Base-by-base conservation (phyloP, 129 eudicot species). In the Lactuca sativa region DNA sequence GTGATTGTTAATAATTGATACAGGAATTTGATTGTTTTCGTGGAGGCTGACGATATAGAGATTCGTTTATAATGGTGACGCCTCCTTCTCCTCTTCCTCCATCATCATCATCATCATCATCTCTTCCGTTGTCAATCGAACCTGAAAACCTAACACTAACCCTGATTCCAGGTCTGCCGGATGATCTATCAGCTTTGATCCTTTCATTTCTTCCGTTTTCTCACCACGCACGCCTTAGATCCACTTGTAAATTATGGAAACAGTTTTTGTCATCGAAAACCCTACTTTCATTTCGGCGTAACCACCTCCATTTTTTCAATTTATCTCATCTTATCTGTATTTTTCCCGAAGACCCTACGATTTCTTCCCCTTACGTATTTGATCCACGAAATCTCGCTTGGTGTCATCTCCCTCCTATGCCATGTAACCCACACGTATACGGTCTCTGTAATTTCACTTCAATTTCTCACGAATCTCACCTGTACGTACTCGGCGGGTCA, bases 341-440 rank as follows among this genome's bases (percentile, higher is more conserved):
- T 3, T 93, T 93, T 67, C 92, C 95, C 4, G 84, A 86, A 21
- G 97, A 93, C 56, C 98, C 98, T 2, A 82, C 87, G 5, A 67
- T 93, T 53, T 54, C 87, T 2, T 78, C 97, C 0, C 95, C 95
- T 18, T 82, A 55, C 55, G 48, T 93, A 13, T 93, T 86, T 44
- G 98, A 93, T 82, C 97, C 92, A 0, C 56, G 51, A 21, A 82
- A 70, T 59, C 76, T 87, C 25, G 86, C 86, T 11, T 93, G 98
- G 98, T 78, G 80, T 70, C 76, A 70, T 12, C 85, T 90, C 18
- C 97, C 95, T 6, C 88, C 88, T 40, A 83, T 83, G 95, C 96
- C 96, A n/a, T 87, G 91, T 72, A 93, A 93, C 66, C 98, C 95
- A 18, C 86, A 93, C 62, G 97, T 80, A 0, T 90, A 93, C 68